Evolutionary conservation across 345 rosid genomes (phyloP), one percentile per base, ranked within the genome.

Genomic region (Eucalyptus cloeziana): DNA sequence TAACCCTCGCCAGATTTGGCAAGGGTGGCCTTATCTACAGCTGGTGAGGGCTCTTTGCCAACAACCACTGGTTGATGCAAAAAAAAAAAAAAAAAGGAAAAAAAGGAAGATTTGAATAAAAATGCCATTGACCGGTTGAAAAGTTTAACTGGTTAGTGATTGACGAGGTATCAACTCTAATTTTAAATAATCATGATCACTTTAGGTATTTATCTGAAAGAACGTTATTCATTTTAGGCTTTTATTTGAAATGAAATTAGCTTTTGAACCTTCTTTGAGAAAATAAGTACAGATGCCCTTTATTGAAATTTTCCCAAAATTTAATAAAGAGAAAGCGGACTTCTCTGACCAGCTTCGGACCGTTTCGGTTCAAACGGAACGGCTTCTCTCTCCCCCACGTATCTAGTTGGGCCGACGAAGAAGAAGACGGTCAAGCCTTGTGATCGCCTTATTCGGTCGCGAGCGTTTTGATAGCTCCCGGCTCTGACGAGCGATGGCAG

Each of bases 91-190:
- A 45, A 45, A 3, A 4, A 45, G 12, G 12, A 45, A 19, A 1
- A 52, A 7, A 7, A 16, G 0, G 54, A 52, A 52, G 4, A 21
- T 52, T 52, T 52, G 58, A 19, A 52, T 0, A 1, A 52, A 52
- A 19, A 52, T 52, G 5, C 4, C 0, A 1, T 52, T 21, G 10
- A 52, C 0, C 10, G 7, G 1, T 52, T 1, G 4, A 0, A 52
- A 52, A 52, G 7, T 52, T 52, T 52, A 52, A 52, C 0, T 49
- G 5, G 2, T 6, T 2, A 2, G 5, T 49, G 50, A 49, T 1
- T 0, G 1, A 49, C 5, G 5, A 49, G 50, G 14, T 13, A 49
- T 1, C 2, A 4, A 0, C 56, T 1, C 10, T 19, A 19, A 52
- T 52, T 52, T 52, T 10, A 52, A 52, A 52, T 52, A 7, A 52